phyloP scores from a whole-genome alignment of 164 flowering plant species.

The Umbellularia californica region DNA sequence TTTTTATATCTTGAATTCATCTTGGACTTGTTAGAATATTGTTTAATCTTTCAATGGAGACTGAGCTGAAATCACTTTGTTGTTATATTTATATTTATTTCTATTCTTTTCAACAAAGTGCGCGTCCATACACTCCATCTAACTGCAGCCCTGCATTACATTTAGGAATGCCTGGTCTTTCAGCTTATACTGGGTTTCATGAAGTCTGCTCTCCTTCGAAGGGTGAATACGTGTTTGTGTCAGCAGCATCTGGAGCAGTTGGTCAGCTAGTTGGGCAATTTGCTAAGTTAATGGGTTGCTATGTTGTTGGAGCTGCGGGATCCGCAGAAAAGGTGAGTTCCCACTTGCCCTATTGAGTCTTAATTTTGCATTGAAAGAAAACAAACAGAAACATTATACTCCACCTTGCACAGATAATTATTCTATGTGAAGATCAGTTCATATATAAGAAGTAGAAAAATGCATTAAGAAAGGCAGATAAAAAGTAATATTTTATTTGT shows the following conservation, averaged over 20 bases:
- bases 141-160: neutral
- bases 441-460: neutral
- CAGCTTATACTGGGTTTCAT: constrained; percentile 27
- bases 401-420: neutral
- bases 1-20: neutral
- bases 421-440: neutral
- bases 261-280: constrained; percentile 32
- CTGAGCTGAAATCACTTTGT: too few relatives aligned
- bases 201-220: constrained; percentile 22
- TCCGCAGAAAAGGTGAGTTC: constrained; percentile 18
- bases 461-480: neutral
- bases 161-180: constrained; percentile 27
- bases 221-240: constrained; percentile 23
- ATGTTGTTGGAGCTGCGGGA: constrained; percentile 31
- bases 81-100: too few relatives aligned
- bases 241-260: constrained; percentile 30
- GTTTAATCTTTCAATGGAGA: neutral
- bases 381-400: too few relatives aligned
- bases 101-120: neutral
- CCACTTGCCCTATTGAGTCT: neutral
- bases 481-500: neutral
- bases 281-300: constrained; percentile 26
- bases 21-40: neutral
- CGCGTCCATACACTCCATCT: neutral
- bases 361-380: neutral